Evolutionary conservation across 441 rosid species (phyloP), one percentile per base, ranked within the genome.

Genomic region (Bocquillonia castaneifolia): DNA sequence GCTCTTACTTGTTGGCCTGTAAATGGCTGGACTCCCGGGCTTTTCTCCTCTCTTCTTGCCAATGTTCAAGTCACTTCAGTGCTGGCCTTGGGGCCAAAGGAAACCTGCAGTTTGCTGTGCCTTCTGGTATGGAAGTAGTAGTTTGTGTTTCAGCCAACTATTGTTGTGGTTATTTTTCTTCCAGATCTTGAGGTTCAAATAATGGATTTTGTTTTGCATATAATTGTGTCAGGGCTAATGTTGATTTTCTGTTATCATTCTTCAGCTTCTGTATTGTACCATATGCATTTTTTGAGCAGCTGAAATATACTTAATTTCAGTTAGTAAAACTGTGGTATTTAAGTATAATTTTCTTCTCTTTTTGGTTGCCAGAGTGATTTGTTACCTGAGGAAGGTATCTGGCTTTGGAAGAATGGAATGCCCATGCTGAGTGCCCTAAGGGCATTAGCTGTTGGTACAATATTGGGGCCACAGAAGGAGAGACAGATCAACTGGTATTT

Each of bases 1-100:
- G 89, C 98, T 45, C 94, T 94, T 79, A 82, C 92, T 72, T 92
- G 83, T 81, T 94, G 99, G 99, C 96, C 99, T 36, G 84, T 90
- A 36, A 80, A 83, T 86, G 97, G 93, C 52, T 94, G 99, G 99
- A 77, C 86, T 78, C 99, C 99, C 52, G 93, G 96, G 61, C 96
- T 94, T 75, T 92, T 94, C 80, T 90, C 83, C 78, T 83, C 97
- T 45, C 88, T 94, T 71, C 86, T 94, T 59, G 79, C 86, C 13
- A 83, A 85, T 79, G 90, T 90, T 76, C 91, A 90, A 81, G 83
- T 86, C 23, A 75, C 88, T 69, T 84, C 97, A 63, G 72, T 83
- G 42, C 78, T 88, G 74, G 88, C 94, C 63, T 79, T 88, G 85
- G 99, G 98, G 76, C 97, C 99, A 34, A 92, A 92, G 81, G 99